phyloP scores from a whole-genome alignment of 768 basidiomycete species.

The Candolleomyces aberdarensis region DNA sequence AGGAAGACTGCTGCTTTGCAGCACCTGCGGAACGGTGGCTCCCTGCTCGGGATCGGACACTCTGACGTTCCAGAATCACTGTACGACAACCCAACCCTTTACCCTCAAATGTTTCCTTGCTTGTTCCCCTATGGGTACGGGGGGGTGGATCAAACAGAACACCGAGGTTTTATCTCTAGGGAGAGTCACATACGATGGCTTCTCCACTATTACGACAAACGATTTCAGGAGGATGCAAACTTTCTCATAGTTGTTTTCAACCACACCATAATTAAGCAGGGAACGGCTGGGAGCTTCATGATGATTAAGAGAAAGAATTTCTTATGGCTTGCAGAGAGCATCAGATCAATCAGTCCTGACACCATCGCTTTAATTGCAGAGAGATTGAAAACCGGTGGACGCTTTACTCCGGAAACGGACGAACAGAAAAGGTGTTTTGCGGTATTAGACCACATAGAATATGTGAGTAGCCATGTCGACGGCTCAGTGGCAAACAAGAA shows the following conservation, averaged over 20 bases:
- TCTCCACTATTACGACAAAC: conserved; percentile 33
- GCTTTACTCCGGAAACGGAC: conserved; percentile 12
- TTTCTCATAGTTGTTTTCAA: conserved; percentile 31
- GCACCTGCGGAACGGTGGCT: background rate
- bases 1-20: background rate
- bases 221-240: conserved; percentile 29
- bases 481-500: conserved; percentile 22
- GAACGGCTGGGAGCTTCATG: conserved; percentile 12
- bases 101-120: conserved; percentile 5
- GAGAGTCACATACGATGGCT: conserved; percentile 18
- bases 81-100: background rate
- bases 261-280: conserved; percentile 26
- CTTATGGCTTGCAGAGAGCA: conserved; percentile 8
- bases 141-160: background rate
- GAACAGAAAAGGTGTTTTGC: conserved; percentile 17
- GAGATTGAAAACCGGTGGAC: conserved; percentile 10
- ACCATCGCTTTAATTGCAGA: conserved; percentile 6
- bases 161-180: conserved; percentile 12
- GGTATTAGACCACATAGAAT: conserved; percentile 18
- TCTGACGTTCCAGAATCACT: background rate
- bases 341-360: background rate
- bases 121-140: conserved; percentile 8
- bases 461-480: conserved; percentile 13
- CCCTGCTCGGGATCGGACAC: background rate
- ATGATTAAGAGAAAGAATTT: conserved; percentile 14